Evolutionary conservation across 2,329 filamentous ascomycete genomes (phyloP).

Genomic region (Aureobasidium uvarum): DNA sequence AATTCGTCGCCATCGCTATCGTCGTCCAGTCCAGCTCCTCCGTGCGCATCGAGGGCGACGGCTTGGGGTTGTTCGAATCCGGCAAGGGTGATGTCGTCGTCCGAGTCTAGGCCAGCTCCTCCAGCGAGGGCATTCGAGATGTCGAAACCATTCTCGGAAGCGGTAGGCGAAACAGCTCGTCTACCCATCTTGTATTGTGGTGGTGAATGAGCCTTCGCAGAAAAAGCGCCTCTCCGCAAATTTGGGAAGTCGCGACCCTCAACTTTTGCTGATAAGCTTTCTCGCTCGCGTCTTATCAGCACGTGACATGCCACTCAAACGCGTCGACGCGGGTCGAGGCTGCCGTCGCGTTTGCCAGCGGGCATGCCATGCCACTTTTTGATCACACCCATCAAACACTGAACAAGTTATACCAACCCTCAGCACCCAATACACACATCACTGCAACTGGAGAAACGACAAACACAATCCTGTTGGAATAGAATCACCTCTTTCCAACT

Average conservation of each 20-base stretch:
- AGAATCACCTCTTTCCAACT: background rate
- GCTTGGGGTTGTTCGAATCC: background rate
- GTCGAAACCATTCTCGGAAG: conserved; percentile 88
- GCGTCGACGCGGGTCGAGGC: conserved; percentile 5
- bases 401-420: background rate
- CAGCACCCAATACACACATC: background rate
- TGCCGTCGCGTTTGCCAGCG: conserved; percentile 12
- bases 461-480: background rate
- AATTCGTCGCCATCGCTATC: conserved; percentile 59
- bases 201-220: conserved; percentile 4
- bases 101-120: conserved; percentile 61
- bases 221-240: conserved; percentile 25
- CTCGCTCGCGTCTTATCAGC: background rate
- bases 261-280: conserved; percentile 24
- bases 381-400: background rate
- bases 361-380: conserved; percentile 12
- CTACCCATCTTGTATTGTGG: conserved; percentile 58
- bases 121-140: conserved; percentile 68
- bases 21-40: conserved; percentile 34
- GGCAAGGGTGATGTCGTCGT: conserved; percentile 38
- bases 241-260: conserved; percentile 20
- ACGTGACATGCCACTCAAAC: background rate
- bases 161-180: conserved; percentile 73
- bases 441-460: background rate
- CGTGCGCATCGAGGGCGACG: conserved; percentile 37